Evolutionary conservation across 805 yeast genomes (phyloP).

Genomic region (Sungouiella blattae): DNA sequence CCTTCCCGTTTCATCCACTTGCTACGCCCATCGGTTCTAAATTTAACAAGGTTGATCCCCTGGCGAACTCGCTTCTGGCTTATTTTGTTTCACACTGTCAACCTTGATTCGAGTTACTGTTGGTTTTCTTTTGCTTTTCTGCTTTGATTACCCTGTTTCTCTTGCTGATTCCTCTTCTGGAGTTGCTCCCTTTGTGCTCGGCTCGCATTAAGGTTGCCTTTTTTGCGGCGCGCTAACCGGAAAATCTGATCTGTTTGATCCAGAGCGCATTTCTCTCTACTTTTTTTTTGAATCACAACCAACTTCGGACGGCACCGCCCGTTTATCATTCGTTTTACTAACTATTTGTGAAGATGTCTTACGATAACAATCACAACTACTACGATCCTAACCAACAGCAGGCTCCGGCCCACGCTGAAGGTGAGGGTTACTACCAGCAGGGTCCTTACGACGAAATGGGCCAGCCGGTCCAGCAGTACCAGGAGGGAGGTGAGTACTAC

Average conservation of each 20-base stretch:
- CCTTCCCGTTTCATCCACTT: conserved; percentile 3
- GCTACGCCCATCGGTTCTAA: conserved; percentile 3
- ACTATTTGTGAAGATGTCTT: conserved; percentile 47
- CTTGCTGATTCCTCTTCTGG: no score
- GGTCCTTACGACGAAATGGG: conserved; percentile 37
- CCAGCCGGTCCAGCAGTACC: conserved; percentile 28
- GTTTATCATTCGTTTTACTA: conserved; percentile 16
- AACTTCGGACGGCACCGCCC: no score
- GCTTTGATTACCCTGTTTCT: no score
- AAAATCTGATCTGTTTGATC: no score
- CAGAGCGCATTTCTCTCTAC: neutral
- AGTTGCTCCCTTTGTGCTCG: no score
- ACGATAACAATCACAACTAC: conserved; percentile 50
- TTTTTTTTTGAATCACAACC: no score
- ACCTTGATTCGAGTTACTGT: no score
- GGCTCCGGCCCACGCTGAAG: conserved; percentile 22
- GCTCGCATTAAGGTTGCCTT: no score
- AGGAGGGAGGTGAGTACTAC: conserved; percentile 47
- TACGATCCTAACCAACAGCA: conserved; percentile 28
- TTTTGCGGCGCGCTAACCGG: no score
- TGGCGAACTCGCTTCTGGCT: no score
- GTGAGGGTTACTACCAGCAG: conserved; percentile 34
- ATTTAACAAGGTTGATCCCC: neutral
- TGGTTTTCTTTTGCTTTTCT: no score
- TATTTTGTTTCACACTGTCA: no score